These are phyloP conservation scores for Eimeria sp. DNA, from an alignment of 169 alveolate genomes.

Conservation along the genomic window DNA sequence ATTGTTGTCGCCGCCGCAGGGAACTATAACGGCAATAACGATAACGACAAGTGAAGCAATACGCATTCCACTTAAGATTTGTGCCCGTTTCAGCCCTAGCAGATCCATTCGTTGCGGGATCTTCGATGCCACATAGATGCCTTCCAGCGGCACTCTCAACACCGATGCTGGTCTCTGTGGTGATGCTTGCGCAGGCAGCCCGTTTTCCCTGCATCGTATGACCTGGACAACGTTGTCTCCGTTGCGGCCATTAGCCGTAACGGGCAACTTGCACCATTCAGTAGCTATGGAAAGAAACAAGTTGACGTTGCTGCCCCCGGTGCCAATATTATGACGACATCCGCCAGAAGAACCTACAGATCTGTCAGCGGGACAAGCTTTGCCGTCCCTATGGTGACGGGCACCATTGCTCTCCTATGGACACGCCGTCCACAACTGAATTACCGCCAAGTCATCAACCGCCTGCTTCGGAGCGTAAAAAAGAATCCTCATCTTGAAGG, in stretches of 20 bases:
- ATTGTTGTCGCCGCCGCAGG: conserved; percentile 85
- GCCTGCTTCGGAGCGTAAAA: conserved; percentile 74
- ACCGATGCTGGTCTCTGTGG: neutral
- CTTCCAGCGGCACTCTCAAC: neutral
- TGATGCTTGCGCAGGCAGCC: conserved; percentile 72
- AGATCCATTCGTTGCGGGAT: neutral
- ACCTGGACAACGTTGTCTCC: conserved; percentile 81
- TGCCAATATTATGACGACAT: conserved; percentile 74
- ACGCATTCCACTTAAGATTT: neutral
- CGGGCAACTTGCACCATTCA: conserved; percentile 82
- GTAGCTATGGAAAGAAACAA: conserved; percentile 77
- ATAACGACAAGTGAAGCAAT: conserved; percentile 82
- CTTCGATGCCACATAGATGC: neutral
- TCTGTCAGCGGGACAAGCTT: conserved; percentile 87
- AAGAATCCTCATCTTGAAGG: conserved; percentile 79
- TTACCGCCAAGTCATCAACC: conserved; percentile 82
- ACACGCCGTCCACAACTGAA: conserved; percentile 85
- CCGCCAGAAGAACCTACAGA: conserved; percentile 73
- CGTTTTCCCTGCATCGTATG: conserved; percentile 81
- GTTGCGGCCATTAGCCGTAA: conserved; percentile 81
- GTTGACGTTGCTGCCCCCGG: conserved; percentile 86
- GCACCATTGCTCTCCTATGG: conserved; percentile 87
- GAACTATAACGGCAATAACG: conserved; percentile 82
- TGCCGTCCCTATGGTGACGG: conserved; percentile 88
- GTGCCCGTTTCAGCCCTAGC: neutral